These are phyloP conservation scores for Podaxis carcinomalis DNA, from an alignment of 768 basidiomycete genomes.

Conservation along the genomic window DNA sequence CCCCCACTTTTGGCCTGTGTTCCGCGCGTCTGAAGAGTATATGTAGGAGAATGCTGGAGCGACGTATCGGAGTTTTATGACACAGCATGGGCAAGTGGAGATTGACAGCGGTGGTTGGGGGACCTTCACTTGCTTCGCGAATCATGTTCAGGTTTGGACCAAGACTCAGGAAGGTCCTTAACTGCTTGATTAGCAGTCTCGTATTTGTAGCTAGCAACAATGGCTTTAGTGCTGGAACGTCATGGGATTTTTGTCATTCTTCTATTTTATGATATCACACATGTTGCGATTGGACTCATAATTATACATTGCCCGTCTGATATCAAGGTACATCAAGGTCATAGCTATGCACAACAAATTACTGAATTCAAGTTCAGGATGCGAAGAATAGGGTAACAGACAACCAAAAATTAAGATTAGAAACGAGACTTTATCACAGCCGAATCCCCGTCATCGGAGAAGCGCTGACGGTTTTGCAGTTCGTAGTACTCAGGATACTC, in stretches of 20 bases:
- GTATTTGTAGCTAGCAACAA: background rate
- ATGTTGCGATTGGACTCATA: conserved; percentile 1
- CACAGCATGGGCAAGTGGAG: conserved; percentile 36
- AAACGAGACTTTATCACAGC: conserved; percentile 3
- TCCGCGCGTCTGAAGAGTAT: conserved; percentile 3
- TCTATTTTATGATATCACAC: background rate
- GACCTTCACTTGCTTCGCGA: conserved; percentile 53
- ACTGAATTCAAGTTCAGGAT: background rate
- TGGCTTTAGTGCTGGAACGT: background rate
- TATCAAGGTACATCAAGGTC: background rate
- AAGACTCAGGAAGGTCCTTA: conserved; percentile 14
- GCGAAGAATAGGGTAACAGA: background rate
- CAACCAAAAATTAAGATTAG: background rate
- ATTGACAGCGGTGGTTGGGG: conserved; percentile 63
- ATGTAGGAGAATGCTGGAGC: conserved; percentile 32
- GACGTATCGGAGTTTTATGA: conserved; percentile 46
- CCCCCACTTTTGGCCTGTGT: background rate
- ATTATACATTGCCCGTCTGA: conserved; percentile 2
- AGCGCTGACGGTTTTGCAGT: conserved; percentile 7
- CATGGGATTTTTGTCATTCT: too few species aligned
- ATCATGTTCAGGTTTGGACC: conserved; percentile 60
- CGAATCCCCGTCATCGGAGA: conserved; percentile 7
- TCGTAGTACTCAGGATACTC: conserved; percentile 16
- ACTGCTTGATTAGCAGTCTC: background rate
- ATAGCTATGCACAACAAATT: background rate